phyloP scores from a whole-genome alignment of 495 filamentous ascomycete genomes.

The Chaetomidium leptoderma region DNA sequence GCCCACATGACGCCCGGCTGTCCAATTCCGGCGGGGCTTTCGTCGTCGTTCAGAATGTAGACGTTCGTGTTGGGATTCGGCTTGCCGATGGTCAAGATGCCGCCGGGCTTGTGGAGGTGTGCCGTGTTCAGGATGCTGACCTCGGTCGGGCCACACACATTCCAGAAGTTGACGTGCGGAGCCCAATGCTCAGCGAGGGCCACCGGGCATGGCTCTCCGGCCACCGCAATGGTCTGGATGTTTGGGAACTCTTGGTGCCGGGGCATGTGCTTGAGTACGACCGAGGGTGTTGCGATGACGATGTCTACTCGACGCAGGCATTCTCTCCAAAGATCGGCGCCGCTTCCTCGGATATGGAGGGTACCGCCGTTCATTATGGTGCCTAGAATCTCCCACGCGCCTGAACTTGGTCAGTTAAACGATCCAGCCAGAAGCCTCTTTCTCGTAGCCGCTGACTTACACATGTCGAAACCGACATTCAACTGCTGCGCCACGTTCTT shows the following conservation, averaged over 20 bases:
- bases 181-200: slow-evolving; percentile 33
- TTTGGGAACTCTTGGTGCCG: slow-evolving; percentile 31
- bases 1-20: slow-evolving; percentile 39
- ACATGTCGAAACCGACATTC: slow-evolving; percentile 41
- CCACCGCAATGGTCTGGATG: slow-evolving; percentile 33
- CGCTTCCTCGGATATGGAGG: too few species aligned
- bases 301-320: slow-evolving; percentile 21
- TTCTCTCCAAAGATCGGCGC: not conserved
- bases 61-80: slow-evolving; percentile 38
- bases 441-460: too few species aligned
- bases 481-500: slow-evolving; percentile 37
- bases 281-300: slow-evolving; percentile 37
- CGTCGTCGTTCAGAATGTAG: slow-evolving; percentile 37
- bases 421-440: not conserved
- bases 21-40: slow-evolving; percentile 33
- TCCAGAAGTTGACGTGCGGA: slow-evolving; percentile 29
- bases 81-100: slow-evolving; percentile 33
- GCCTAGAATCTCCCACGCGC: slow-evolving; percentile 38
- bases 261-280: slow-evolving; percentile 29
- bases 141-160: slow-evolving; percentile 41
- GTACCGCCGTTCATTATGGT: not conserved
- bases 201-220: slow-evolving; percentile 29
- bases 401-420: slow-evolving; percentile 14
- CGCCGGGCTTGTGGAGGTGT: slow-evolving; percentile 30
- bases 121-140: slow-evolving; percentile 39